Percentiles rank a stretch among this genome's conserved stretches.
Evolutionary conservation across 83 land plant species (phyloP).

Genomic region (Picea abies): DNA sequence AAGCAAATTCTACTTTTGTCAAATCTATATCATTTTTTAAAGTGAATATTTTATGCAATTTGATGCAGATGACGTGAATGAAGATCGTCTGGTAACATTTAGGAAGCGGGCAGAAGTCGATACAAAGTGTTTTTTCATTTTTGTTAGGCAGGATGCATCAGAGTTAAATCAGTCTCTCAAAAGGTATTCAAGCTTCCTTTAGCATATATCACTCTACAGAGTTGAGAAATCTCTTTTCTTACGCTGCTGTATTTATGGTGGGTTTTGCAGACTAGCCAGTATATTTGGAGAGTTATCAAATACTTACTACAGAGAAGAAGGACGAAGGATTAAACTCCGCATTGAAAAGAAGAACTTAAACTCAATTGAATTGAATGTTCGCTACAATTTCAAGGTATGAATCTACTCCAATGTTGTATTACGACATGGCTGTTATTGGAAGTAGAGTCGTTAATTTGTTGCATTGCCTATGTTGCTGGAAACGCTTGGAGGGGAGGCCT

Average conservation of each 20-base stretch:
- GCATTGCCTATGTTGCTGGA: no score
- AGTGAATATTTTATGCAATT: not conserved
- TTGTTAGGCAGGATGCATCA: constrained; percentile 52
- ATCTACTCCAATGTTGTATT: not conserved
- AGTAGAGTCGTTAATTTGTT: not conserved
- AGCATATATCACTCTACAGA: not conserved
- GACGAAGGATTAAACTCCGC: constrained; percentile 74
- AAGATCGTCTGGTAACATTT: constrained; percentile 80
- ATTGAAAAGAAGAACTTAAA: constrained; percentile 74
- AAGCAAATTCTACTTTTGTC: not conserved
- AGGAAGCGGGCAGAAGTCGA: constrained; percentile 96
- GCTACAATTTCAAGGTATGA: constrained; percentile 91
- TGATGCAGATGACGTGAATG: constrained; percentile 82
- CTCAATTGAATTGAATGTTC: constrained; percentile 67
- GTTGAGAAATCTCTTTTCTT: not conserved
- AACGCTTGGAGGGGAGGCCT: no score
- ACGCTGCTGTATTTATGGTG: not conserved
- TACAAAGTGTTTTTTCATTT: constrained; percentile 56
- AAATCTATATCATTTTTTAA: not conserved
- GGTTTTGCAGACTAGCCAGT: constrained; percentile 60
- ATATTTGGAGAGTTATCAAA: constrained; percentile 75
- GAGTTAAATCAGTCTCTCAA: constrained; percentile 74
- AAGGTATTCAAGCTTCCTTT: constrained; percentile 39
- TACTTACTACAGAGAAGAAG: constrained; percentile 86
- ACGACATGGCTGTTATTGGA: not conserved